Conservation (phyloP, 768 basidiomycete genomes). For the Rickenella mellea region DNA sequence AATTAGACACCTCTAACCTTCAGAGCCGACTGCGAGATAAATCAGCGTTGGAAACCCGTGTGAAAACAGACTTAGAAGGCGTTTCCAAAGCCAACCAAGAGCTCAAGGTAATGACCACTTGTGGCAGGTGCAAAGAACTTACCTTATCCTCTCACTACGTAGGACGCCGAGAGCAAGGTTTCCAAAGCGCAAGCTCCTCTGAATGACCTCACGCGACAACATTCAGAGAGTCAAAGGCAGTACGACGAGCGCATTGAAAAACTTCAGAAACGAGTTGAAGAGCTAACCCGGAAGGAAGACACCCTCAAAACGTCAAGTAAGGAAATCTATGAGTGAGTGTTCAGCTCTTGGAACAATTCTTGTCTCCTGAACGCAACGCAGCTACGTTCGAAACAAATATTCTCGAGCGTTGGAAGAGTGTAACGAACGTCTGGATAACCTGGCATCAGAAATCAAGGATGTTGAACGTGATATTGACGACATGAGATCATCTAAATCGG, state of each 20-base stretch:
- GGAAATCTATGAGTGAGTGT: slow-evolving; percentile 50
- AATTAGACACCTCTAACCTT: slow-evolving; percentile 50
- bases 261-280: slow-evolving; percentile 49
- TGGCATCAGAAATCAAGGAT: slow-evolving; percentile 35
- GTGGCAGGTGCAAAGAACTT: neutral
- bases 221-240: slow-evolving; percentile 39
- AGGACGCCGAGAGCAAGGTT: slow-evolving; percentile 61
- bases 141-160: slow-evolving; percentile 3
- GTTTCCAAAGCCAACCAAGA: slow-evolving; percentile 32
- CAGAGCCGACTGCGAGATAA: slow-evolving; percentile 52
- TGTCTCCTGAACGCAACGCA: slow-evolving; percentile 18
- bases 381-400: slow-evolving; percentile 67
- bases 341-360: neutral
- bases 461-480: slow-evolving; percentile 29
- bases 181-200: slow-evolving; percentile 56
- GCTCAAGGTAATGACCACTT: slow-evolving; percentile 35
- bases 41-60: slow-evolving; percentile 41
- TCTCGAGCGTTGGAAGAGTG: slow-evolving; percentile 52
- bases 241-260: slow-evolving; percentile 36
- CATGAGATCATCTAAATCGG: slow-evolving; percentile 35
- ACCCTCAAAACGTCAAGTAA: slow-evolving; percentile 52
- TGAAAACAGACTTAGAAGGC: slow-evolving; percentile 51
- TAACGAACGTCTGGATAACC: slow-evolving; percentile 39
- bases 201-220: slow-evolving; percentile 47
- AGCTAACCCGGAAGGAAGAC: slow-evolving; percentile 57